A percentile compares a stretch with the other conserved stretches of the same genome.
Conservation (phyloP, 164 flowering plant genomes). For the Stephania yunnanensis region DNA sequence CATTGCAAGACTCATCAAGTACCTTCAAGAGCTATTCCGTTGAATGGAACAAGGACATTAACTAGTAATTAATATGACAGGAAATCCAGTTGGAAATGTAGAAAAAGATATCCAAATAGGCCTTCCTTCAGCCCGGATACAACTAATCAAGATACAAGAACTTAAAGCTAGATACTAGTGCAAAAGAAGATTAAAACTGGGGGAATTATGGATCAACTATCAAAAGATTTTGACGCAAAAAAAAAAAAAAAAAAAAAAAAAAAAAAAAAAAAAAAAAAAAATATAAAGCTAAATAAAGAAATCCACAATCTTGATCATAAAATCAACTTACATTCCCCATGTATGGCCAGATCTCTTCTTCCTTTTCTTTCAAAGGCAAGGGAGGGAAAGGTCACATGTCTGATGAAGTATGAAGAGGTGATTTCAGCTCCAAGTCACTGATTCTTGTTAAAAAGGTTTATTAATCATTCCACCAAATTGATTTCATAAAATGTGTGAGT, state of each 20-base stretch:
- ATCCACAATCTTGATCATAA: neutral
- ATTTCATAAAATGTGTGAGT: neutral
- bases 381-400: neutral
- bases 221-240: too few relatives aligned
- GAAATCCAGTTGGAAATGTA: neutral
- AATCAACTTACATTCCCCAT: neutral
- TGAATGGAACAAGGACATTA: neutral
- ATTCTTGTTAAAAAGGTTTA: neutral
- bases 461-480: neutral
- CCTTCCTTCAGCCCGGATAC: neutral
- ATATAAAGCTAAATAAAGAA: neutral
- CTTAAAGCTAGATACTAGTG: neutral
- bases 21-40: neutral
- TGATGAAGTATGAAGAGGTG: neutral
- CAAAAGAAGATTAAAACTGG: too few relatives aligned
- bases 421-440: neutral
- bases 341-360: neutral
- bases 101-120: neutral
- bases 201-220: too few relatives aligned
- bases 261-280: too few relatives aligned
- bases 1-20: neutral
- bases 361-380: neutral
- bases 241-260: too few relatives aligned
- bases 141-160: neutral
- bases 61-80: neutral